Percentiles rank a stretch among this genome's conserved stretches.
These are phyloP conservation scores for Chaetoceros muelleri DNA, from an alignment of 108 stramenopile genomes.

Conservation along the genomic window DNA sequence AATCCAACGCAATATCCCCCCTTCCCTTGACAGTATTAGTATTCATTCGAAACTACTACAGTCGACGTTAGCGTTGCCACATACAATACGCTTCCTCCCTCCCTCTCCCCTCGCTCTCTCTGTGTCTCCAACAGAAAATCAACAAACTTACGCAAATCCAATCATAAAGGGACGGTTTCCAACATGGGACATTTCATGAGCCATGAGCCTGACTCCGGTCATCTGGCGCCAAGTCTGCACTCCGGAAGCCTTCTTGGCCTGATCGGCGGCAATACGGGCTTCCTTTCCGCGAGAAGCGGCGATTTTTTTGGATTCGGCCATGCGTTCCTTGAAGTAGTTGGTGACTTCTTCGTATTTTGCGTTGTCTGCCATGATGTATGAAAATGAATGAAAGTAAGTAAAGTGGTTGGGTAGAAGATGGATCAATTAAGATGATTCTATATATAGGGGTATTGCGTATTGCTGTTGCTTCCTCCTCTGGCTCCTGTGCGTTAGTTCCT, in stretches of 20 bases:
- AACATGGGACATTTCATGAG: slow-evolving; percentile 60
- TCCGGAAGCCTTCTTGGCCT: slow-evolving; percentile 32
- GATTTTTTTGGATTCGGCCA: slow-evolving; percentile 61
- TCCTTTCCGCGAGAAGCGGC: slow-evolving; percentile 58
- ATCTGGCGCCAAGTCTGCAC: slow-evolving; percentile 78
- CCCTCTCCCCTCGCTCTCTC: background rate
- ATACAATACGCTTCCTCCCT: background rate
- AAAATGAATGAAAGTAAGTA: too few species aligned
- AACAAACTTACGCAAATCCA: slow-evolving; percentile 54
- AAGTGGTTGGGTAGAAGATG: too few species aligned
- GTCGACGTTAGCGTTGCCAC: too few species aligned
- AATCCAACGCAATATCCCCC: too few species aligned
- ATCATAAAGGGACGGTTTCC: slow-evolving; percentile 72
- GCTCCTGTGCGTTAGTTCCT: too few species aligned
- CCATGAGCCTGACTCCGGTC: slow-evolving; percentile 50
- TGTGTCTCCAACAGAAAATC: background rate
- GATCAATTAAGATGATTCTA: too few species aligned
- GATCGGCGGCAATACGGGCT: slow-evolving; percentile 40
- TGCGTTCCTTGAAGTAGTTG: slow-evolving; percentile 51
- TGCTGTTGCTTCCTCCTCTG: too few species aligned
- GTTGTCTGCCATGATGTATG: too few species aligned
- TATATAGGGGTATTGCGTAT: too few species aligned
- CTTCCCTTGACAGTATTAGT: too few species aligned
- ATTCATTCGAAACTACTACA: too few species aligned
- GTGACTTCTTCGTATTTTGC: slow-evolving; percentile 36